These are phyloP conservation scores for Hypomontagnella monticulosa DNA, from an alignment of 495 filamentous ascomycete species.

Conservation along the genomic window DNA sequence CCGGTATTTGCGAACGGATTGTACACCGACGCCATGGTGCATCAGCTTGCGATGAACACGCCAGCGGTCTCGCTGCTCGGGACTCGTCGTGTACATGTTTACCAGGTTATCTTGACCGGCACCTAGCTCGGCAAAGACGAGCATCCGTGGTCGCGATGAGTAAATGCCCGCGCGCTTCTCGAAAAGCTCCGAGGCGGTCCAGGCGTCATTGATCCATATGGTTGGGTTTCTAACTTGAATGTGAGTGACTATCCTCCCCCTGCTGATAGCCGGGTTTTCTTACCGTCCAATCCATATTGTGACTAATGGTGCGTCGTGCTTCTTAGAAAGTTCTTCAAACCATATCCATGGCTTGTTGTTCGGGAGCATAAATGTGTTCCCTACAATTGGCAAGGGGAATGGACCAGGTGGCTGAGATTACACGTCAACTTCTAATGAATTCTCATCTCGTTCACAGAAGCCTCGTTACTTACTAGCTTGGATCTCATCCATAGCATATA, in stretches of 20 bases:
- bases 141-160: conserved; percentile 62
- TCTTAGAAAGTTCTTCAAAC: conserved; percentile 67
- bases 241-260: neutral
- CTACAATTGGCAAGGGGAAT: conserved; percentile 58
- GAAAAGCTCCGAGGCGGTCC: conserved; percentile 64
- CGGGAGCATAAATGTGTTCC: conserved; percentile 68
- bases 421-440: conserved; percentile 11
- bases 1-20: conserved; percentile 68
- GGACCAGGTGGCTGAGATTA: conserved; percentile 64
- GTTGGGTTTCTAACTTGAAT: conserved; percentile 61
- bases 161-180: conserved; percentile 68
- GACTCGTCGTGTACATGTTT: conserved; percentile 61
- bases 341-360: conserved; percentile 72
- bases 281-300: conserved; percentile 70
- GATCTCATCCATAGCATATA: conserved; percentile 60
- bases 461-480: conserved; percentile 47
- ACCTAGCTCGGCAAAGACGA: conserved; percentile 69
- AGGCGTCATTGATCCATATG: conserved; percentile 73
- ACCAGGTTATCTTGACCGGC: conserved; percentile 67
- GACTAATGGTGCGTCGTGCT: conserved; percentile 63
- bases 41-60: conserved; percentile 69
- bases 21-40: conserved; percentile 67
- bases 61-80: conserved; percentile 66
- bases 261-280: conserved; percentile 10
- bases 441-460: neutral